phyloP scores from a whole-genome alignment of 2,329 filamentous ascomycete genomes.

The Exophiala mesophila region DNA sequence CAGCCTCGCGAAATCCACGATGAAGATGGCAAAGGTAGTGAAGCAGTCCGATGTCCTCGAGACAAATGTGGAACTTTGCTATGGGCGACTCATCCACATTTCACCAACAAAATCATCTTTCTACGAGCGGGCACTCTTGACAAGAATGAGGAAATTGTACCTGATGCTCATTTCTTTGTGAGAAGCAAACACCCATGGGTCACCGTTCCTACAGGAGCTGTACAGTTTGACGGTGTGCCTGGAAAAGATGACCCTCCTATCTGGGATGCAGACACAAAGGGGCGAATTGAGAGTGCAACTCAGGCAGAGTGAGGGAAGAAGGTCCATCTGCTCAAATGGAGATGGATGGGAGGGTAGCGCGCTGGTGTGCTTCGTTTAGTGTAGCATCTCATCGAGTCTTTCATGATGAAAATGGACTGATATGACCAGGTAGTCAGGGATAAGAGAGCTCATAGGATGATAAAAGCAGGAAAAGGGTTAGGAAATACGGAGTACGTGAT shows the following conservation, averaged over 20 bases:
- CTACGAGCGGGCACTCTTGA: slow-evolving; percentile 45
- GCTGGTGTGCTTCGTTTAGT: too few species aligned
- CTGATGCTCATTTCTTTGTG: slow-evolving; percentile 45
- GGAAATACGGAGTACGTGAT: too few species aligned
- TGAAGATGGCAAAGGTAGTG: background rate
- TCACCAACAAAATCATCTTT: slow-evolving; percentile 33
- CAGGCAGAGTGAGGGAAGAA: background rate
- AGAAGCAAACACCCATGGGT: slow-evolving; percentile 38
- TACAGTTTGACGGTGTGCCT: slow-evolving; percentile 30
- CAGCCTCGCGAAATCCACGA: slow-evolving; percentile 1
- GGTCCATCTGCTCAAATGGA: too few species aligned
- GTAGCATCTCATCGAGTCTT: too few species aligned
- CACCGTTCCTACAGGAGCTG: slow-evolving; percentile 33
- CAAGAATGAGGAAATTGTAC: slow-evolving; percentile 33
- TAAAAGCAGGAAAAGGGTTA: too few species aligned
- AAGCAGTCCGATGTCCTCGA: slow-evolving; percentile 1
- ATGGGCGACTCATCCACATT: slow-evolving; percentile 4
- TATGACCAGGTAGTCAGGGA: too few species aligned
- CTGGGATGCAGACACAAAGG: background rate
- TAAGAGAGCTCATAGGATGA: too few species aligned
- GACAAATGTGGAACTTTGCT: slow-evolving; percentile 1
- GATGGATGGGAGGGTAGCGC: too few species aligned
- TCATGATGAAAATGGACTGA: too few species aligned
- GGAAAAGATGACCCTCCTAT: slow-evolving; percentile 4
- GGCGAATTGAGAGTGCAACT: background rate